Evolutionary conservation across 2,329 filamentous ascomycete species (phyloP).

Genomic region (Xylaria polymorpha): DNA sequence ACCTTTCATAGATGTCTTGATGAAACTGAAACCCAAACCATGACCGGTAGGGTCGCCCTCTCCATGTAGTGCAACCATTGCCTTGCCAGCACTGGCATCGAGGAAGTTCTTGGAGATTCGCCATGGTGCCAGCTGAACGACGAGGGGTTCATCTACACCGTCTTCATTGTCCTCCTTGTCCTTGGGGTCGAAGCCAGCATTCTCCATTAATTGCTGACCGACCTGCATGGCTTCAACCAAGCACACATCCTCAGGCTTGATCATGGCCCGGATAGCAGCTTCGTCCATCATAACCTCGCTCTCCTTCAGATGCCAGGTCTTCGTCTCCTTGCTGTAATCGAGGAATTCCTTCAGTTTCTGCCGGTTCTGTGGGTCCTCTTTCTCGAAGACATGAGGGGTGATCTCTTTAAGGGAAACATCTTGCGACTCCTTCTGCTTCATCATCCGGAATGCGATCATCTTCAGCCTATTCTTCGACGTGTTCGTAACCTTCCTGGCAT

Average conservation of each 20-base stretch:
- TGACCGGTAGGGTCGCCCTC: conserved; percentile 94
- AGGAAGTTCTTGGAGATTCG: conserved; percentile 97
- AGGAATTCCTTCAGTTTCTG: conserved; percentile 98
- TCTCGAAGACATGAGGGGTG: conserved; percentile 90
- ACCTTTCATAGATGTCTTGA: conserved; percentile 98
- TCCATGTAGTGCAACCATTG: conserved; percentile 94
- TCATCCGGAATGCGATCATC: conserved; percentile 92
- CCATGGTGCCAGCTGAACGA: conserved; percentile 94
- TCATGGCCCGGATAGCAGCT: conserved; percentile 82
- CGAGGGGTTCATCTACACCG: conserved; percentile 75
- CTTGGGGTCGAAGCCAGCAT: conserved; percentile 83
- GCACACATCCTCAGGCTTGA: conserved; percentile 95
- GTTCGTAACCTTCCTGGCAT: conserved; percentile 94
- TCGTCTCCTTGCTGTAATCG: conserved; percentile 85
- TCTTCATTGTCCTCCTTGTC: conserved; percentile 77
- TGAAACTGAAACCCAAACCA: conserved; percentile 95
- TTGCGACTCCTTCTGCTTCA: conserved; percentile 77
- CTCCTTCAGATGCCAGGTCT: conserved; percentile 83
- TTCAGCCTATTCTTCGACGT: conserved; percentile 97
- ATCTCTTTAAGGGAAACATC: conserved; percentile 83
- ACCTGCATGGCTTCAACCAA: conserved; percentile 97
- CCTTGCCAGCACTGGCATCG: conserved; percentile 91
- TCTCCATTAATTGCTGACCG: conserved; percentile 87
- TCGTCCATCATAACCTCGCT: conserved; percentile 84
- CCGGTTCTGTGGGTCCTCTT: conserved; percentile 93